These are phyloP conservation scores for Metschnikowia borealis DNA, from an alignment of 805 yeast species.

Conservation along the genomic window DNA sequence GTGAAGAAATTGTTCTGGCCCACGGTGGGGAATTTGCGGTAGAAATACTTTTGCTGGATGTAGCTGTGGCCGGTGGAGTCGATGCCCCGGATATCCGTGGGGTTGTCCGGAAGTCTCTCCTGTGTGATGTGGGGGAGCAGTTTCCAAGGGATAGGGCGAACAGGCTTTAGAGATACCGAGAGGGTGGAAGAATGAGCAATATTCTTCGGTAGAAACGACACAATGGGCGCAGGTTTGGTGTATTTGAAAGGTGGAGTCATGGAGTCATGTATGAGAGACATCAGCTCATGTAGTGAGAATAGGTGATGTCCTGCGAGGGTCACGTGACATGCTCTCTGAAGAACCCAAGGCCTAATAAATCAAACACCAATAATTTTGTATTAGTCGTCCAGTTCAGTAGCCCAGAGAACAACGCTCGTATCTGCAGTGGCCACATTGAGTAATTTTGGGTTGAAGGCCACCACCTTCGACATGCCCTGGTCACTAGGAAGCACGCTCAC, in stretches of 20 bases:
- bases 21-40: slow-evolving; percentile 17
- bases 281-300: too few species aligned
- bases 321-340: neutral
- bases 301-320: neutral
- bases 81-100: slow-evolving; percentile 36
- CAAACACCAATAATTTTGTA: too few species aligned
- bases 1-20: slow-evolving; percentile 20
- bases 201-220: neutral
- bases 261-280: neutral
- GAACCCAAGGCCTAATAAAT: too few species aligned
- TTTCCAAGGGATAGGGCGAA: slow-evolving; percentile 5
- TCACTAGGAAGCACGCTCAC: slow-evolving; percentile 20
- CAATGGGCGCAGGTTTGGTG: neutral
- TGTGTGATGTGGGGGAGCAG: slow-evolving; percentile 14
- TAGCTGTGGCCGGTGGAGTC: slow-evolving; percentile 21
- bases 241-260: neutral
- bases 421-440: slow-evolving; percentile 52
- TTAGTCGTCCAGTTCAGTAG: slow-evolving; percentile 19
- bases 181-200: neutral
- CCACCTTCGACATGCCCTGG: slow-evolving; percentile 43
- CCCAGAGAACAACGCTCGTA: slow-evolving; percentile 35
- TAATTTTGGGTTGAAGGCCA: slow-evolving; percentile 58
- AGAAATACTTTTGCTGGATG: slow-evolving; percentile 8
- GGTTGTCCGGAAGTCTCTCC: slow-evolving; percentile 21
- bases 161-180: neutral